These are phyloP conservation scores for Psophocarpus tetragonolobus DNA, from an alignment of 306 rosid genomes.

Conservation along the genomic window DNA sequence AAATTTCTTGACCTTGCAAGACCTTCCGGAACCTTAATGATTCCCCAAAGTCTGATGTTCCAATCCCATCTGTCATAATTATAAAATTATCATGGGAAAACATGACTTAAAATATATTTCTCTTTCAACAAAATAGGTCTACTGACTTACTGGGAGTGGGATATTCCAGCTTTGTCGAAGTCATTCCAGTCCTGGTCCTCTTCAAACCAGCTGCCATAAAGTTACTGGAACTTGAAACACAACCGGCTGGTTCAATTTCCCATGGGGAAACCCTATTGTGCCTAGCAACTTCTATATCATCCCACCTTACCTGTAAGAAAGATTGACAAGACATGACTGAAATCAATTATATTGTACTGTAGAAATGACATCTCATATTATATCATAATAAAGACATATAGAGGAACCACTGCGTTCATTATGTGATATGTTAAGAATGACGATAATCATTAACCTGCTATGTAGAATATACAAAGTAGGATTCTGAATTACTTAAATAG, in stretches of 20 bases:
- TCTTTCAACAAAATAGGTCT: neutral
- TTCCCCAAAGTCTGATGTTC: constrained; percentile 93
- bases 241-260: constrained; percentile 92
- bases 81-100: neutral
- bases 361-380: neutral
- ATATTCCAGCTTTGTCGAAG: constrained; percentile 62
- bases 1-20: constrained; percentile 99
- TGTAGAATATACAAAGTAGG: neutral
- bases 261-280: constrained; percentile 97
- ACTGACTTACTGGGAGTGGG: constrained; percentile 67
- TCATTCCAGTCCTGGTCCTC: constrained; percentile 74
- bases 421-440: neutral
- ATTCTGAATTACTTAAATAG: neutral
- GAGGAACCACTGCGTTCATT: neutral
- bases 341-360: neutral
- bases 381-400: neutral
- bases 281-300: constrained; percentile 64
- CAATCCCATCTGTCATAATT: constrained; percentile 70
- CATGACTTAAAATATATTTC: neutral
- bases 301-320: constrained; percentile 89
- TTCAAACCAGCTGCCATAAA: constrained; percentile 73
- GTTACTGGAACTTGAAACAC: constrained; percentile 59
- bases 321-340: neutral
- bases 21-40: constrained; percentile 94
- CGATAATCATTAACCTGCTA: neutral